phyloP scores from a whole-genome alignment of 2,329 filamentous ascomycete species.

The Neonectria ditissima region DNA sequence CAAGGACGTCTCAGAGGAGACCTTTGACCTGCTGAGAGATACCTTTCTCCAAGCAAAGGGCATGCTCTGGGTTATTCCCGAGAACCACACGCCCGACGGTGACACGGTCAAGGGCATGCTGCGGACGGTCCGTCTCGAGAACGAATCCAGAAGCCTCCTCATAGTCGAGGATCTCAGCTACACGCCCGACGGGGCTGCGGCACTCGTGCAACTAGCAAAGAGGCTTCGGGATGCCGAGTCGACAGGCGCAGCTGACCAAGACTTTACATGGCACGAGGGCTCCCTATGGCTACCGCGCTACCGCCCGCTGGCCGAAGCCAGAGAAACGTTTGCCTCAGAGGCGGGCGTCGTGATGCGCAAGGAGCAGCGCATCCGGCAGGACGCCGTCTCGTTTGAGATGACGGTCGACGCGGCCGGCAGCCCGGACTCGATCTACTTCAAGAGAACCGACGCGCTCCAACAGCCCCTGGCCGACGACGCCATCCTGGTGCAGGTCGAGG shows the following conservation, averaged over 20 bases:
- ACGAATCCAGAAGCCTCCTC: constrained; percentile 3
- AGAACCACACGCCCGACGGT: constrained; percentile 1
- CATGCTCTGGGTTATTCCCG: constrained; percentile 4
- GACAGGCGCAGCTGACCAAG: neutral
- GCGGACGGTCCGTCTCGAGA: neutral
- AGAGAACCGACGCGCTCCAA: neutral
- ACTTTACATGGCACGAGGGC: constrained; percentile 5
- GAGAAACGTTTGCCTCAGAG: constrained; percentile 3
- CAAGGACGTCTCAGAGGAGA: neutral
- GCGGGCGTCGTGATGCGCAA: neutral
- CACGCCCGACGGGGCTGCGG: constrained; percentile 1
- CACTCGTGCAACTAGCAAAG: neutral
- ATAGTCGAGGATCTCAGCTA: neutral
- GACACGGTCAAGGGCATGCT: constrained; percentile 2
- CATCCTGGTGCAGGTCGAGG: constrained; percentile 17
- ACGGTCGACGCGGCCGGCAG: neutral
- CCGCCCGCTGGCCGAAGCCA: too few species aligned
- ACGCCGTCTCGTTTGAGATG: constrained; percentile 4
- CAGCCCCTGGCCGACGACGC: constrained; percentile 11
- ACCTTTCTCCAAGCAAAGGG: constrained; percentile 1
- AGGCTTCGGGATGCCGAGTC: neutral
- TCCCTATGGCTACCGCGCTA: constrained; percentile 4
- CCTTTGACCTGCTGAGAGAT: neutral
- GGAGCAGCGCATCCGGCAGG: constrained; percentile 1
- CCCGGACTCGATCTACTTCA: constrained; percentile 7